Percentiles rank a stretch among this genome's conserved stretches.
Conservation (phyloP, 1,284 basidiomycete species). For the Chalciporus sp. region DNA sequence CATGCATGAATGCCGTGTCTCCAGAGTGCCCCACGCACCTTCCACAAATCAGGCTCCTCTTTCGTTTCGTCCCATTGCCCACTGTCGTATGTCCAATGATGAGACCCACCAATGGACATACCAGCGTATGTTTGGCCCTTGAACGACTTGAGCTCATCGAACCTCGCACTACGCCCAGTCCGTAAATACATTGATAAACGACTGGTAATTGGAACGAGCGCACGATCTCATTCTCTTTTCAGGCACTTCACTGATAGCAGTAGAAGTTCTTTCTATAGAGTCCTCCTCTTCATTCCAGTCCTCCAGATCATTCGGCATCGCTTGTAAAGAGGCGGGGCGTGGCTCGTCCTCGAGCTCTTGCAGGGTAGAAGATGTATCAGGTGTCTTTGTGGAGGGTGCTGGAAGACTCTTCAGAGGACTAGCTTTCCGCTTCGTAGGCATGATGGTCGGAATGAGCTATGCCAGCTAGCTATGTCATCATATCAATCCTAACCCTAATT, state of each 20-base stretch:
- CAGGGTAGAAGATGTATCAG: neutral
- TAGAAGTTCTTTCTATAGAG: neutral
- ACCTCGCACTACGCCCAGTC: neutral
- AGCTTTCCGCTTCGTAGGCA: constrained; percentile 2
- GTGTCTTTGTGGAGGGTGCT: neutral
- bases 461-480: neutral
- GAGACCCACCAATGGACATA: constrained; percentile 3
- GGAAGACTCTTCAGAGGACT: neutral
- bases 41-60: constrained; percentile 11
- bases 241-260: neutral
- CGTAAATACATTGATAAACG: neutral
- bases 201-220: neutral
- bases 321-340: neutral
- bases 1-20: too few relatives aligned
- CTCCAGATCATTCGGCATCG: neutral
- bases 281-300: constrained; percentile 3
- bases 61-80: constrained; percentile 16
- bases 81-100: constrained; percentile 11
- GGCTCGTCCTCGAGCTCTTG: neutral
- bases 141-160: constrained; percentile 8
- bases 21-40: neutral
- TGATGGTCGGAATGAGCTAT: neutral
- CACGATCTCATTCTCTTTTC: neutral
- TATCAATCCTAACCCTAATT: neutral
- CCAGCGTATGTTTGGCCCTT: constrained; percentile 4